Evolutionary conservation across 2,329 filamentous ascomycete genomes (phyloP).

Genomic region (Clarireedia sp.): DNA sequence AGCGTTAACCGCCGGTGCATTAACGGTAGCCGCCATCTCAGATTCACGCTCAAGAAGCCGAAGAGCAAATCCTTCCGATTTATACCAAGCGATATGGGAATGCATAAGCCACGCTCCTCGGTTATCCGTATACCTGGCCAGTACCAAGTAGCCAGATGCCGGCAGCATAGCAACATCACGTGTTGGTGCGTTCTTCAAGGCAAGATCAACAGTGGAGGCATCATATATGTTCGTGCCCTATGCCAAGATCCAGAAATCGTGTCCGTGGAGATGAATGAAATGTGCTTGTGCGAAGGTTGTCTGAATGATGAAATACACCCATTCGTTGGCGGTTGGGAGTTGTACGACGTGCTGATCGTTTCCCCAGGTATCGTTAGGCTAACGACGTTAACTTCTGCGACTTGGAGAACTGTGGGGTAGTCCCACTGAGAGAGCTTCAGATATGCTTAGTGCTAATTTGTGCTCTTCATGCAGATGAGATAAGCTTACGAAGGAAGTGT

Average conservation of each 20-base stretch:
- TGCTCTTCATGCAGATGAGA: conserved; percentile 22
- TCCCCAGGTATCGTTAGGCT: conserved; percentile 21
- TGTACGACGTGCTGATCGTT: conserved; percentile 19
- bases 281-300: conserved; percentile 17
- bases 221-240: conserved; percentile 35
- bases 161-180: conserved; percentile 41
- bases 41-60: conserved; percentile 36
- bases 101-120: conserved; percentile 16
- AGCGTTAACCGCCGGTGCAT: conserved; percentile 1
- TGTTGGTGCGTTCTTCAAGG: conserved; percentile 37
- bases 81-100: conserved; percentile 38
- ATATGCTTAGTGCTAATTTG: too few relatives aligned
- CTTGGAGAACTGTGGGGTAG: conserved; percentile 36
- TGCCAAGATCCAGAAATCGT: conserved; percentile 37
- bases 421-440: conserved; percentile 31
- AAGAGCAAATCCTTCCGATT: conserved; percentile 40
- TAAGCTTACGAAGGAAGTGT: conserved; percentile 33
- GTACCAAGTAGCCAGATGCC: conserved; percentile 15
- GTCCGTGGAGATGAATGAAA: conserved; percentile 40
- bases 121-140: conserved; percentile 16
- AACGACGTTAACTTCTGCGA: conserved; percentile 24
- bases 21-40: conserved; percentile 15
- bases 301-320: conserved; percentile 27
- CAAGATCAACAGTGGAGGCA: conserved; percentile 20
- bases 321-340: conserved; percentile 21